A percentile compares a stretch with the other conserved stretches of the same genome.
These are phyloP conservation scores for Auricularia sp. DNA, from an alignment of 768 basidiomycete genomes.

Conservation along the genomic window DNA sequence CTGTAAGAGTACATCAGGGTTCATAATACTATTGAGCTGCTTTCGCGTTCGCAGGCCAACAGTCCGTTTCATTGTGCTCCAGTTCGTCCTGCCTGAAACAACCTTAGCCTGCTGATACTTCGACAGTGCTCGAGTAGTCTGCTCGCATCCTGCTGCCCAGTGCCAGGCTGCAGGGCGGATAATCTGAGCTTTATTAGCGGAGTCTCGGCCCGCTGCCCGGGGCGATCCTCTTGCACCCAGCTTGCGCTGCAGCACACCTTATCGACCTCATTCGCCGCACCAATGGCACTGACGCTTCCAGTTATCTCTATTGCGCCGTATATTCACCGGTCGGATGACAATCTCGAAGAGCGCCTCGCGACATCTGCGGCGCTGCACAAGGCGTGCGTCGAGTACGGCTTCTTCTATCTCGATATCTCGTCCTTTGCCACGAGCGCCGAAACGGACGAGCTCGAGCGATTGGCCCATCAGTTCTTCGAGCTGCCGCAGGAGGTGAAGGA, in stretches of 20 bases:
- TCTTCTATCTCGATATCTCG: constrained; percentile 79
- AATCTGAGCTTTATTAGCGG: too few relatives aligned
- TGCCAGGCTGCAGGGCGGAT: too few relatives aligned
- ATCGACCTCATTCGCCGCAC: neutral
- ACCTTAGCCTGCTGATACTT: too few relatives aligned
- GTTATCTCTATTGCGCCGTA: constrained; percentile 68
- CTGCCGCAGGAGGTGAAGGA: constrained; percentile 74
- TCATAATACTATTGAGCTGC: neutral
- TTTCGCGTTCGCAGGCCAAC: neutral
- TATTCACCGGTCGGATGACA: constrained; percentile 25
- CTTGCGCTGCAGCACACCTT: too few relatives aligned
- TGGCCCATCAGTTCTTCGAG: constrained; percentile 66
- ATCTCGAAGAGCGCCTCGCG: constrained; percentile 27
- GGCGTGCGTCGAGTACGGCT: constrained; percentile 72
- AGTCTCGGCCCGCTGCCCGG: too few relatives aligned
- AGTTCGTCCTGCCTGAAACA: too few relatives aligned
- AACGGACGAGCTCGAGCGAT: constrained; percentile 50
- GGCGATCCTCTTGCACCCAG: too few relatives aligned
- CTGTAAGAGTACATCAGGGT: neutral
- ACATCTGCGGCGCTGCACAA: constrained; percentile 44
- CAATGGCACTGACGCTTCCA: constrained; percentile 34
- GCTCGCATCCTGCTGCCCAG: too few relatives aligned
- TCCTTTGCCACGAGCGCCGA: constrained; percentile 46
- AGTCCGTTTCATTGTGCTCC: too few relatives aligned
- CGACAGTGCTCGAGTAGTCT: too few relatives aligned